Evolutionary conservation across 345 rosid species (phyloP).

Genomic region (Rhodamnia argentea): DNA sequence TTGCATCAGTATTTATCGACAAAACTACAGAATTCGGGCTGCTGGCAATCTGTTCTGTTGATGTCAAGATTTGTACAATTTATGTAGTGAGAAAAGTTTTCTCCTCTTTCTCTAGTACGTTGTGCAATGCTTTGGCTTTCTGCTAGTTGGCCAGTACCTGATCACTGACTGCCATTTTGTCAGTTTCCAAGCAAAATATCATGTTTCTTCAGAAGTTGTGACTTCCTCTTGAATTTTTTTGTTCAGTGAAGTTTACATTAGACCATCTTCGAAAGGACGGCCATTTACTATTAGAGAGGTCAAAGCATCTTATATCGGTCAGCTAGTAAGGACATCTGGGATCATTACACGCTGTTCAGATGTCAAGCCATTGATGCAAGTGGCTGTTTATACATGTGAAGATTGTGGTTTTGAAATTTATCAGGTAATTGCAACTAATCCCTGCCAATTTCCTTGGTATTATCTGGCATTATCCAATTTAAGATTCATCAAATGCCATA

Average conservation of each 20-base stretch:
- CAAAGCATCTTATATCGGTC: conserved; percentile 87
- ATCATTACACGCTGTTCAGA: conserved; percentile 97
- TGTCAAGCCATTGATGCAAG: conserved; percentile 97
- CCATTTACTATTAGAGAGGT: conserved; percentile 88
- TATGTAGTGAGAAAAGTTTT: not conserved
- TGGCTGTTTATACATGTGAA: conserved; percentile 96
- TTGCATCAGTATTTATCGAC: not conserved
- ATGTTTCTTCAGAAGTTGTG: not conserved
- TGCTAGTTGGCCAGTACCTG: not conserved
- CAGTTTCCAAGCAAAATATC: not conserved
- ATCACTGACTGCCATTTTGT: not conserved
- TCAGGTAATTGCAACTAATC: conserved; percentile 37
- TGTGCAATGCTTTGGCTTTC: not conserved
- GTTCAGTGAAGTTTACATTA: conserved; percentile 81
- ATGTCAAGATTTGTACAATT: not conserved
- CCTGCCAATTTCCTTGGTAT: not conserved
- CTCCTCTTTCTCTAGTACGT: not conserved
- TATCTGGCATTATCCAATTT: not conserved
- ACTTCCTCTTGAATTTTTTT: conserved; percentile 1
- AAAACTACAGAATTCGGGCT: not conserved
- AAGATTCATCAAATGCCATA: not conserved
- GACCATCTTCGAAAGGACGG: conserved; percentile 71
- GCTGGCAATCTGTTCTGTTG: not conserved
- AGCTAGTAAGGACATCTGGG: conserved; percentile 84
- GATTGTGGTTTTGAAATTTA: conserved; percentile 94